Evolutionary conservation across 2,329 filamentous ascomycete genomes (phyloP).

Genomic region (Chaetomium sp.): DNA sequence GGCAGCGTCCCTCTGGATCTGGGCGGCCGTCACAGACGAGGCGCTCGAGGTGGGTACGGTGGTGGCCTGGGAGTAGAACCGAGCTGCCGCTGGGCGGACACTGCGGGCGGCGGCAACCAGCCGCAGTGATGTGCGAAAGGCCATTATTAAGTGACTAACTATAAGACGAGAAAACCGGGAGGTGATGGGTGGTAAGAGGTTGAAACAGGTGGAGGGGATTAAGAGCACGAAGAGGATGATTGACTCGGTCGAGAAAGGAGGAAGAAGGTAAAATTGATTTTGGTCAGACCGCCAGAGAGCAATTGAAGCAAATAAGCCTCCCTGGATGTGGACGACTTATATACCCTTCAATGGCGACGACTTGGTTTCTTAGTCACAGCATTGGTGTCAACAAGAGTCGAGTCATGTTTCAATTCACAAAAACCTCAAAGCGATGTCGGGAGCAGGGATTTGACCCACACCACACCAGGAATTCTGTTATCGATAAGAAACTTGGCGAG

Average conservation of each 20-base stretch:
- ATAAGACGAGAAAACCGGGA: neutral
- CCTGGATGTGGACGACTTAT: neutral
- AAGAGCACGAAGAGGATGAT: neutral
- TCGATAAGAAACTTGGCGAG: conserved; percentile 12
- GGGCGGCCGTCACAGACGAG: conserved; percentile 40
- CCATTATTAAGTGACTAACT: conserved; percentile 39
- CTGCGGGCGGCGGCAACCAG: conserved; percentile 35
- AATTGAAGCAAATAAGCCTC: neutral
- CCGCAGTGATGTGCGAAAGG: conserved; percentile 45
- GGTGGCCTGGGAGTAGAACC: conserved; percentile 42
- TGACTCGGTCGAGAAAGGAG: neutral
- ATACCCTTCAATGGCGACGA: neutral
- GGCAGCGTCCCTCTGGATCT: conserved; percentile 39
- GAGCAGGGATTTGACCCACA: conserved; percentile 15
- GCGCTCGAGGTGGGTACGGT: conserved; percentile 43
- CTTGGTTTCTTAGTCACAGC: neutral
- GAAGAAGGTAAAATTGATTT: neutral
- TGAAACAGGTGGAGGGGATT: neutral
- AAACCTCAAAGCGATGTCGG: conserved; percentile 25
- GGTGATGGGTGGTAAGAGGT: neutral
- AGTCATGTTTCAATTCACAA: conserved; percentile 17
- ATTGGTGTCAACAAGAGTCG: neutral
- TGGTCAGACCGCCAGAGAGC: neutral
- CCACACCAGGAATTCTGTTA: conserved; percentile 3
- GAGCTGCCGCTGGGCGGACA: conserved; percentile 32